Conservation (phyloP, 2,329 filamentous ascomycete genomes). For the Monosporascus cannonballus region DNA sequence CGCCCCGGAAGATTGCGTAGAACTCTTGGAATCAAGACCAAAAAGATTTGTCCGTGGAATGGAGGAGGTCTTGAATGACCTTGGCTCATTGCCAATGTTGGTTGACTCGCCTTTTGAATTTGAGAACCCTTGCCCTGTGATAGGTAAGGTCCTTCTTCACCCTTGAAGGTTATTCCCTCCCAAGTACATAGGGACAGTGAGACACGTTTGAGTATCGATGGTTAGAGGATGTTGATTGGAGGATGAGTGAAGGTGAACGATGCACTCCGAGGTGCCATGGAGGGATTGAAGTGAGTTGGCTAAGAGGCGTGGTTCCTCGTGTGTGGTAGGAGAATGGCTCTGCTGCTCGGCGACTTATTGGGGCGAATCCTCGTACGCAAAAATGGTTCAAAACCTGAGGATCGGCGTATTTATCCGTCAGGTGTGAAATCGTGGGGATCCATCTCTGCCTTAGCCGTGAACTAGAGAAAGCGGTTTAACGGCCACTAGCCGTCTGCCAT, state of each 20-base stretch:
- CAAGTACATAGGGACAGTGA: neutral
- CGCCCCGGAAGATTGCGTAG: constrained; percentile 12
- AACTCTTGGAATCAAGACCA: constrained; percentile 8
- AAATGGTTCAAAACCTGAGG: neutral
- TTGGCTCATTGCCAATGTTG: constrained; percentile 4
- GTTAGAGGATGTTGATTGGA: neutral
- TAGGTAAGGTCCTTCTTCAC: neutral
- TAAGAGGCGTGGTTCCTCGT: neutral
- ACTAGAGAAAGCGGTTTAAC: neutral
- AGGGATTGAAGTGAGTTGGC: neutral
- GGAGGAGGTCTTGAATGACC: constrained; percentile 4
- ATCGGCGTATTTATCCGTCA: neutral
- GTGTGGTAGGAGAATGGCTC: neutral
- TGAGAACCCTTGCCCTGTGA: neutral
- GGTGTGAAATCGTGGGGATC: neutral
- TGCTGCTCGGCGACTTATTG: too few relatives aligned
- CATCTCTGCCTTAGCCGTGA: neutral
- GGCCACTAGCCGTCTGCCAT: constrained; percentile 8
- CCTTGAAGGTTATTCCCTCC: neutral
- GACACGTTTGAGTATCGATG: neutral
- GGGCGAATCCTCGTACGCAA: neutral
- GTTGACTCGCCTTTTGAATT: neutral
- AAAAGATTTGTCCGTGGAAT: constrained; percentile 11
- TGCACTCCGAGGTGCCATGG: neutral
- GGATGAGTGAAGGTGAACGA: neutral